Base-by-base conservation (phyloP, 352 stramenopile genomes). In the Phytophthora capsici region DNA sequence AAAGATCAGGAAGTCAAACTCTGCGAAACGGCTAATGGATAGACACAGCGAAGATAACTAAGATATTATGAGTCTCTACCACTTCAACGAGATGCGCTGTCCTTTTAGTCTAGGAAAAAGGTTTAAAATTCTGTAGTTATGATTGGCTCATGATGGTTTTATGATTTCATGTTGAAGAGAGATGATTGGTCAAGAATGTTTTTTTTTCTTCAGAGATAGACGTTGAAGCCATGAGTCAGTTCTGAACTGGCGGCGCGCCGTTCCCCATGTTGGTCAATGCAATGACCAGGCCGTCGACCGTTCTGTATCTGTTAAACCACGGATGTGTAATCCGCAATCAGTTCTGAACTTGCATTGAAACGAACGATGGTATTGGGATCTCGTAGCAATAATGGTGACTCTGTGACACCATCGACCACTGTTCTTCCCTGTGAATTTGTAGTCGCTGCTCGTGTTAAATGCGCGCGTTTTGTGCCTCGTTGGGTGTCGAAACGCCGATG, bases 361-460 rank as follows among this genome's bases (percentile, higher is more conserved):
- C 16, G 19, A 16, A n/a, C 26, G 22, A 50, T 64, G 56, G n/a
- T 32, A 13, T 30, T 58, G 38, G n/a, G 23, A 5, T 40, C 20
- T 16, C 10, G 10, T 36, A 51, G 20, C 13, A 19, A 22, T 23
- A 19, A 51, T 22, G 23, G 9, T n/a, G 32, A 14, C 3, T 34
- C 17, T 19, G 19, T 16, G 25, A n/a, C 22, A n/a, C 8, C 12
- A 40, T 8, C 14, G 16, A n/a, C 46, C 47, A 9, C 19, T 2
- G 48, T 87, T 16, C 57, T 89, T 23, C 78, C 79, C 8, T 84
- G 78, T 38, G 73, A 91, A 58, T 85, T 83, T 43, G 59, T 85
- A 17, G 59, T 84, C 8, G 34, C 59, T 20, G 82, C 77, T 20
- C 73, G 74, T 16, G 78, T 90, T 22, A 79, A 83, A 19, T 75